Percentiles rank a stretch among this genome's conserved stretches.
phyloP scores from a whole-genome alignment of 2,329 filamentous ascomycete species.

The Phoma sp. region DNA sequence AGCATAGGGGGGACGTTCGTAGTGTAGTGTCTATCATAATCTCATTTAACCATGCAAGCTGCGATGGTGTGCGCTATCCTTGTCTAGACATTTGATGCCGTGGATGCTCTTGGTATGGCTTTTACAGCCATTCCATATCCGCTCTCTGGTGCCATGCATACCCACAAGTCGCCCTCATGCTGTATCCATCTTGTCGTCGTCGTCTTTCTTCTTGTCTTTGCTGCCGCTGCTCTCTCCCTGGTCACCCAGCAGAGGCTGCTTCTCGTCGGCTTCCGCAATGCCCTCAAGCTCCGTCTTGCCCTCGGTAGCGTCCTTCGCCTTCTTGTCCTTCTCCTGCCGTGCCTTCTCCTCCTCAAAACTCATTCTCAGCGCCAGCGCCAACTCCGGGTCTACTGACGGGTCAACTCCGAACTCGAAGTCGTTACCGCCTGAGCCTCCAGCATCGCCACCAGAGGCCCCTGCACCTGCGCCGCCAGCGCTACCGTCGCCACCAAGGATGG shows the following conservation, averaged over 20 bases:
- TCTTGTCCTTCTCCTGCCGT: constrained; percentile 83
- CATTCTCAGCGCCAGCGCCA: constrained; percentile 94
- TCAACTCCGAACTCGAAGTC: constrained; percentile 91
- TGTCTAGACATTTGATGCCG: constrained; percentile 37
- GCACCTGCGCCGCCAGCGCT: constrained; percentile 65
- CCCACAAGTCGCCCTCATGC: constrained; percentile 62
- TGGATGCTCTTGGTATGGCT: constrained; percentile 29
- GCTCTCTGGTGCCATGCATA: neutral
- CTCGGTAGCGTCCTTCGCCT: constrained; percentile 73
- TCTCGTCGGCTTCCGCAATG: constrained; percentile 74
- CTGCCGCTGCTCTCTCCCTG: constrained; percentile 71
- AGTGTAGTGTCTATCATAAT: constrained; percentile 11
- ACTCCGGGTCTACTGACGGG: constrained; percentile 87
- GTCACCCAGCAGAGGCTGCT: constrained; percentile 68
- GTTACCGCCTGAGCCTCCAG: constrained; percentile 61
- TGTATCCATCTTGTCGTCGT: constrained; percentile 87
- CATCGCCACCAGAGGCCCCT: constrained; percentile 58
- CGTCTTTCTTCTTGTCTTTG: constrained; percentile 58
- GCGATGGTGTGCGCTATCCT: constrained; percentile 27
- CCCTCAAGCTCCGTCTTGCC: constrained; percentile 79
- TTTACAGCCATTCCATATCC: constrained; percentile 7
- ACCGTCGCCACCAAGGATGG: constrained; percentile 86
- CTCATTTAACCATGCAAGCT: constrained; percentile 28
- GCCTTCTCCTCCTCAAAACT: constrained; percentile 98
- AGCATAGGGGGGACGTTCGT: neutral